Conservation (phyloP, 202 grass and related monocot genomes). For the Setaria italica region DNA sequence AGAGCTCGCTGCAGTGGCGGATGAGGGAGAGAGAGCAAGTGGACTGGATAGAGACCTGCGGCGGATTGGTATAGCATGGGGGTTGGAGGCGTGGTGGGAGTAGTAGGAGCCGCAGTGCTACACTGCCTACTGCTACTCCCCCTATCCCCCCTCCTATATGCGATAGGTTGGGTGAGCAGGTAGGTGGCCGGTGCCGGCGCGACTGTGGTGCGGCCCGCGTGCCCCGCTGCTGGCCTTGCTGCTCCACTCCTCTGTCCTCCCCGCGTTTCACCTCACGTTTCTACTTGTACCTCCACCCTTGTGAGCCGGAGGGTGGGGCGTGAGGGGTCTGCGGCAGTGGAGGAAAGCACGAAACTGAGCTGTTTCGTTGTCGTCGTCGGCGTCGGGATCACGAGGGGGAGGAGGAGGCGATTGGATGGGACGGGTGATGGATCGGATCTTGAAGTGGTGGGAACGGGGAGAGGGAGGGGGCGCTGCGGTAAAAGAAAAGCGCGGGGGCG, state of each 20-base stretch:
- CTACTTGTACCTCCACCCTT: slow-evolving; percentile 43
- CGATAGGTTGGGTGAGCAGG: slow-evolving; percentile 13
- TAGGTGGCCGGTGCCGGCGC: slow-evolving; percentile 33
- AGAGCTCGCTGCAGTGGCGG: slow-evolving; percentile 24
- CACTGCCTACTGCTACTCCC: slow-evolving; percentile 35
- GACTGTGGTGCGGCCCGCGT: not conserved
- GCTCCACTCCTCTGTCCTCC: not conserved
- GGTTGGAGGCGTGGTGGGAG: not conserved
- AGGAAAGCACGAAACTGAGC: slow-evolving; percentile 39
- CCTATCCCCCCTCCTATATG: slow-evolving; percentile 26
- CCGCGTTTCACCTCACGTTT: slow-evolving; percentile 34
- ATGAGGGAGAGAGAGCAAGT: slow-evolving; percentile 8
- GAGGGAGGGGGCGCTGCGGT: slow-evolving; percentile 1
- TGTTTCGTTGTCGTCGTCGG: slow-evolving; percentile 44
- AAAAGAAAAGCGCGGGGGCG: slow-evolving; percentile 52
- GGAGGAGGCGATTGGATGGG: not conserved
- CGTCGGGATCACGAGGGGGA: slow-evolving; percentile 47
- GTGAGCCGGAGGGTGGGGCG: slow-evolving; percentile 32
- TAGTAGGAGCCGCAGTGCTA: slow-evolving; percentile 22
- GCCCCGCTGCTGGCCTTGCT: not conserved
- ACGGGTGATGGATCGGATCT: slow-evolving; percentile 55
- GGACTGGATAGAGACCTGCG: slow-evolving; percentile 1
- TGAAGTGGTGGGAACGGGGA: slow-evolving; percentile 49
- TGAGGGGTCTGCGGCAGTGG: slow-evolving; percentile 4
- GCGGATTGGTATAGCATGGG: slow-evolving; percentile 10